phyloP scores from a whole-genome alignment of 2,329 filamentous ascomycete genomes.

The Botrytis hyacinthi region DNA sequence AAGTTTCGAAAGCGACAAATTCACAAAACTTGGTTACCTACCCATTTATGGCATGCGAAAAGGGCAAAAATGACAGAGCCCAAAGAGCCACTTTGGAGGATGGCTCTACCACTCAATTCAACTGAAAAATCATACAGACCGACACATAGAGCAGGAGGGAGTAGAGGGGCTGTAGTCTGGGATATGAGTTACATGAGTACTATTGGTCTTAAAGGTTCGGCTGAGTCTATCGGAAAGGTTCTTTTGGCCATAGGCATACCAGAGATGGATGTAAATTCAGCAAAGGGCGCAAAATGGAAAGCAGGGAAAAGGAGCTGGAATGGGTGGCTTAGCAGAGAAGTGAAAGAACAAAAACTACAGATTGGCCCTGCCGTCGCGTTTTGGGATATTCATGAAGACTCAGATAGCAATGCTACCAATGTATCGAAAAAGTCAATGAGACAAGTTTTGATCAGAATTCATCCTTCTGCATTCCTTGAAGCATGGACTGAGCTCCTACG shows the following conservation, averaged over 20 bases:
- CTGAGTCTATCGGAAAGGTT: constrained; percentile 62
- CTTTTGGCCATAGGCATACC: constrained; percentile 64
- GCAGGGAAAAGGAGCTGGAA: constrained; percentile 56
- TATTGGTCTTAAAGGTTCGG: constrained; percentile 69
- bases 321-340: constrained; percentile 58
- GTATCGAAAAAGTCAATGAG: constrained; percentile 41
- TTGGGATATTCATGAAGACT: constrained; percentile 56
- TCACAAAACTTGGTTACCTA: constrained; percentile 91
- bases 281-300: constrained; percentile 69
- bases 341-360: constrained; percentile 50
- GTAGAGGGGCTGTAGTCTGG: constrained; percentile 80
- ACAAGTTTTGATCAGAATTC: constrained; percentile 68
- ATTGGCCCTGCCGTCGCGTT: constrained; percentile 73
- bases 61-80: constrained; percentile 83
- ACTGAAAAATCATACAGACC: constrained; percentile 87
- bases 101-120: constrained; percentile 79
- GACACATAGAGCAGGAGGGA: constrained; percentile 75
- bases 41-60: constrained; percentile 92
- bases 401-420: constrained; percentile 27
- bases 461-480: constrained; percentile 75
- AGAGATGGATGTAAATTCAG: constrained; percentile 60
- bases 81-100: constrained; percentile 81
- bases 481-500: constrained; percentile 61
- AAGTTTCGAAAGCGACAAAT: constrained; percentile 84
- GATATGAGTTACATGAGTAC: constrained; percentile 94